Evolutionary conservation across 2,329 filamentous ascomycete genomes (phyloP).

Genomic region (Aspergillus niger): DNA sequence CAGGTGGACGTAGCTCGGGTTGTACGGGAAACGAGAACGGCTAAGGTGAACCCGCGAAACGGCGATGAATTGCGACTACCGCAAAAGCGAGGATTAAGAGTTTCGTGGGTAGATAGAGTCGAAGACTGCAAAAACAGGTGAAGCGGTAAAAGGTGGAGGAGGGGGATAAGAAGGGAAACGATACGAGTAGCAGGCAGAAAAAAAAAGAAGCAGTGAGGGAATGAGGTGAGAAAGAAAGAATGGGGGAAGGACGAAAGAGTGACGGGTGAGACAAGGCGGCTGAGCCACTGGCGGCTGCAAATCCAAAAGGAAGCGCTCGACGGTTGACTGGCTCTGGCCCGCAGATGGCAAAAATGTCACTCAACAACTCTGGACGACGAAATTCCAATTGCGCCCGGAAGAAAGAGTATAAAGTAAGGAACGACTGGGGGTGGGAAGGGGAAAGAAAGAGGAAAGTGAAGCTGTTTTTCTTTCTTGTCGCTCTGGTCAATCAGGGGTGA

Average conservation of each 20-base stretch:
- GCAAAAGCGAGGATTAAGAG: not conserved
- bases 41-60: not conserved
- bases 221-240: slow-evolving; percentile 1
- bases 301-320: not conserved
- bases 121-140: not conserved
- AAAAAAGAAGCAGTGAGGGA: not conserved
- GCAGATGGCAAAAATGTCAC: not conserved
- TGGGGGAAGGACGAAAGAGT: slow-evolving; percentile 9
- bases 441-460: not conserved
- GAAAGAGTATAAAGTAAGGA: not conserved
- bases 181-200: not conserved
- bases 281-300: slow-evolving; percentile 14
- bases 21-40: slow-evolving; percentile 13
- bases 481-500: slow-evolving; percentile 4
- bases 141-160: slow-evolving; percentile 1
- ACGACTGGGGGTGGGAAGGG: not conserved
- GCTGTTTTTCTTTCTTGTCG: not conserved
- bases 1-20: slow-evolving; percentile 6
- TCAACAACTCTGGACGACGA: not conserved
- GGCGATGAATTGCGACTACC: not conserved
- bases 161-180: not conserved
- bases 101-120: not conserved
- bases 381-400: not conserved
- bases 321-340: slow-evolving; percentile 2
- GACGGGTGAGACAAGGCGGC: slow-evolving; percentile 18